Conservation (phyloP, 352 stramenopile species). For the Phytophthora vignae region DNA sequence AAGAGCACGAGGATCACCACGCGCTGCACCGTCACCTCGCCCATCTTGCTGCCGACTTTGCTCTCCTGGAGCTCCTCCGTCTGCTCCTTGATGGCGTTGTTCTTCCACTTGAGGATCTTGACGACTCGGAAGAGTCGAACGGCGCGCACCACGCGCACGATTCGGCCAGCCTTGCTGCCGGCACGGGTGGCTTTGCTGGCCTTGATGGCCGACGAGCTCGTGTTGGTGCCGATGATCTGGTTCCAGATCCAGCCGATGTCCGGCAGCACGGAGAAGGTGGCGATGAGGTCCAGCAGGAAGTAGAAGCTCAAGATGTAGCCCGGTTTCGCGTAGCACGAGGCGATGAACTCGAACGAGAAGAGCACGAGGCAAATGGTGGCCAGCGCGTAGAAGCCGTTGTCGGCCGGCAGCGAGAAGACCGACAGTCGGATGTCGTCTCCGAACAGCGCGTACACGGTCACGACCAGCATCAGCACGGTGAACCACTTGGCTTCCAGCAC, state of each 20-base stretch:
- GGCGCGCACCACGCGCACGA: constrained; percentile 86
- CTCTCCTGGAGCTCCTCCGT: constrained; percentile 72
- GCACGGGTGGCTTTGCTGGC: constrained; percentile 76
- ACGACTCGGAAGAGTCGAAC: constrained; percentile 87
- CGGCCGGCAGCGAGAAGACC: constrained; percentile 67
- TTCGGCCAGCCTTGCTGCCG: constrained; percentile 83
- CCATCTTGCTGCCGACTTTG: constrained; percentile 91
- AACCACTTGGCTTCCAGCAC: constrained; percentile 82
- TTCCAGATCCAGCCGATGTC: constrained; percentile 88
- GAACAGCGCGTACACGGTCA: constrained; percentile 94
- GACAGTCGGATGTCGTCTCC: constrained; percentile 92
- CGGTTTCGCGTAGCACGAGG: constrained; percentile 76
- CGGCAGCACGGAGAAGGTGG: constrained; percentile 83
- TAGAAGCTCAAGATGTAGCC: constrained; percentile 93
- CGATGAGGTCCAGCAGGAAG: constrained; percentile 88
- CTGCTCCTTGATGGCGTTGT: constrained; percentile 59
- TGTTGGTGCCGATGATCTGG: constrained; percentile 69
- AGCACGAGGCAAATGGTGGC: constrained; percentile 89
- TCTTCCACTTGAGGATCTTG: constrained; percentile 89
- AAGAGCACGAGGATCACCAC: constrained; percentile 92
- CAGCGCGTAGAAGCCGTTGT: constrained; percentile 88
- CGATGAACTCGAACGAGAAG: constrained; percentile 90
- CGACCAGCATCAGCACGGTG: constrained; percentile 87
- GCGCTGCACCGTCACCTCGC: constrained; percentile 85
- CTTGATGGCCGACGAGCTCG: constrained; percentile 66